Base-by-base conservation (phyloP, 169 alveolate genomes). In the Plasmodium ovale region DNA sequence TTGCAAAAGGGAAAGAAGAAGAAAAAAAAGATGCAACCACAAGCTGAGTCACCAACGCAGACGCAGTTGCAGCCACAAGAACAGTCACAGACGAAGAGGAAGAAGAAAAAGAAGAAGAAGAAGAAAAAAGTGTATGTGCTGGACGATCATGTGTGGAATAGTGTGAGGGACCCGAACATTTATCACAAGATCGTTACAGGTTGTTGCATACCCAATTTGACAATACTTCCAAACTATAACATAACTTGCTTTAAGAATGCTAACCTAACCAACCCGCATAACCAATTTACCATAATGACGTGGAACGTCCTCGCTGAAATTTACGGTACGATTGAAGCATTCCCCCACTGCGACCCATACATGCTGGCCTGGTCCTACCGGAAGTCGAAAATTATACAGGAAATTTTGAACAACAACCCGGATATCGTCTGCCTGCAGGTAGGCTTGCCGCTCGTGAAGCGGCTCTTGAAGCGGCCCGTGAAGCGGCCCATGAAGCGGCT, bases 321-420 rank as follows among this genome's bases (percentile, higher is more conserved):
- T 4, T 94, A 94, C 56, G 96, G 95, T 47, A 94, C 96, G 1
- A 89, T 91, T 23, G 94, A 91, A 31, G 95, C 89, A 12, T 94
- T 92, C 79, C 95, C 97, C 19, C 95, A 94, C 70, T 94, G 97
- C 53, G 96, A 93, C 85, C 94, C 94, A 19, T 94, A 93, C 71
- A 94, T 94, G 91, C 69, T 94, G 9, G 92, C 95, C 29, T 94
- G 97, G 97, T 87, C 93, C 42, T 94, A 92, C 70, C 87, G 97
- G 42, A 92, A 92, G 62, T 93, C 94, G 27, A 84, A 93, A 72
- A 94, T 94, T 37, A 92, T 94, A 64, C 92, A 93, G 87, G 96
- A 94, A 60, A 94, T 94, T 62, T 31, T 92, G 39, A 71, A 87
- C 23, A 92, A 92, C 31, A 87, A 90, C 33, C 96, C 96, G 14